These are phyloP conservation scores for Brasilioporus rufonigricans DNA, from an alignment of 768 basidiomycete species.

Conservation along the genomic window DNA sequence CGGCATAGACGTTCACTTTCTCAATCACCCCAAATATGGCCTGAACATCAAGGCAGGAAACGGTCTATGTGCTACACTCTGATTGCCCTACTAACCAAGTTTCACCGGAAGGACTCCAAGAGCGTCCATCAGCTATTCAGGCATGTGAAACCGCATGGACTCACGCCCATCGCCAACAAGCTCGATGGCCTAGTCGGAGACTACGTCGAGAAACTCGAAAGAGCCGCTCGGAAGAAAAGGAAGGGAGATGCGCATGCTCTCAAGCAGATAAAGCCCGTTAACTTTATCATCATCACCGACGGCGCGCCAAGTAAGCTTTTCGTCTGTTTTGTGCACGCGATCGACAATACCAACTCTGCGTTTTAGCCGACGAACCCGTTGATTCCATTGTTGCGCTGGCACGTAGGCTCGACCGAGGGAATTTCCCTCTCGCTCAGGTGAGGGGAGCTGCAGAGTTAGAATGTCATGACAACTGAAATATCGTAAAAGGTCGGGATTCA, in stretches of 20 bases:
- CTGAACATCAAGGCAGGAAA: slow-evolving; percentile 38
- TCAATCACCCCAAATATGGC: slow-evolving; percentile 41
- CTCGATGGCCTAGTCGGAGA: slow-evolving; percentile 39
- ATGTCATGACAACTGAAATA: background rate
- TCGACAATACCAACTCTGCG: background rate
- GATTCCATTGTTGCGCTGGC: slow-evolving; percentile 47
- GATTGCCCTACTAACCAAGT: background rate
- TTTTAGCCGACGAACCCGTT: slow-evolving; percentile 50
- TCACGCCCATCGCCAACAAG: slow-evolving; percentile 44
- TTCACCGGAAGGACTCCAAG: slow-evolving; percentile 32
- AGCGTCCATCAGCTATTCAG: slow-evolving; percentile 43
- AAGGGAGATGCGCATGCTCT: slow-evolving; percentile 23
- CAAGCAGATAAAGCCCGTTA: slow-evolving; percentile 50
- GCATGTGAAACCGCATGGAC: slow-evolving; percentile 41
- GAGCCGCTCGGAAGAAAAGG: slow-evolving; percentile 25
- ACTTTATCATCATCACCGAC: slow-evolving; percentile 62
- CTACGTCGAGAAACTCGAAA: slow-evolving; percentile 36
- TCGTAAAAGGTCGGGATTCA: slow-evolving; percentile 57
- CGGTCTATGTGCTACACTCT: background rate
- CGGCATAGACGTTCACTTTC: slow-evolving; percentile 62
- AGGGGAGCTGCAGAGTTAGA: background rate
- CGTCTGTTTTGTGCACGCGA: background rate
- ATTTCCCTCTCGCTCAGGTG: slow-evolving; percentile 55
- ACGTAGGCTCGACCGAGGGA: slow-evolving; percentile 47
- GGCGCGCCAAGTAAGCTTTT: slow-evolving; percentile 52